Evolutionary conservation across 371 early-diverging fungal species (phyloP).

Genomic region (Lichtheimia corymbifera): DNA sequence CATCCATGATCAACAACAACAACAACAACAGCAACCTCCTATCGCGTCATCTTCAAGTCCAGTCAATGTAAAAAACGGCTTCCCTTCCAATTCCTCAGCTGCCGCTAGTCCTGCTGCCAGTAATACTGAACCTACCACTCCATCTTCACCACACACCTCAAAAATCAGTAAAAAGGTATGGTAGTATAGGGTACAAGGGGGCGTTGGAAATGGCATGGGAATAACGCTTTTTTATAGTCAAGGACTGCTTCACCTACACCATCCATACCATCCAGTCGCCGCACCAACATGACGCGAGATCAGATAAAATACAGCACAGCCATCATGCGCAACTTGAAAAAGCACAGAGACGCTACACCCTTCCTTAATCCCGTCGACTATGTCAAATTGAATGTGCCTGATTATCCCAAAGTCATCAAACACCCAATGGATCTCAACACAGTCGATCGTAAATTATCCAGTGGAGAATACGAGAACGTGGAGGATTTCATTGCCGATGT

Average conservation of each 20-base stretch:
- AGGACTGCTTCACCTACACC: constrained; percentile 24
- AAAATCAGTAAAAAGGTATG: constrained; percentile 14
- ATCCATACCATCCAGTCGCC: constrained; percentile 18
- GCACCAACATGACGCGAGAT: constrained; percentile 69
- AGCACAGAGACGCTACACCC: constrained; percentile 73
- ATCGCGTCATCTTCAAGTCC: background rate
- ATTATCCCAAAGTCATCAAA: constrained; percentile 92
- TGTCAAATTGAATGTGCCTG: constrained; percentile 87
- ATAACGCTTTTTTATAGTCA: background rate
- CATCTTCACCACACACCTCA: constrained; percentile 10
- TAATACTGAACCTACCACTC: constrained; percentile 11
- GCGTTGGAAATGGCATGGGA: background rate
- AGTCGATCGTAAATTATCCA: constrained; percentile 83
- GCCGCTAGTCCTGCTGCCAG: background rate
- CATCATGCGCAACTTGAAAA: constrained; percentile 74
- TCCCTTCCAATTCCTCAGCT: background rate
- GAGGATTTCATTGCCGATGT: constrained; percentile 79
- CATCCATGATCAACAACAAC: background rate
- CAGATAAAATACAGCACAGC: constrained; percentile 81
- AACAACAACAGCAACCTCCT: background rate
- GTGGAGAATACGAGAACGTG: constrained; percentile 62
- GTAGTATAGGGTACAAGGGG: background rate
- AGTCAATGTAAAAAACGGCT: background rate
- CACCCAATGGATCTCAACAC: constrained; percentile 98
- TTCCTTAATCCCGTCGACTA: constrained; percentile 96